Conservation (phyloP, 179 eudicot species). For the Actinidia arguta region DNA sequence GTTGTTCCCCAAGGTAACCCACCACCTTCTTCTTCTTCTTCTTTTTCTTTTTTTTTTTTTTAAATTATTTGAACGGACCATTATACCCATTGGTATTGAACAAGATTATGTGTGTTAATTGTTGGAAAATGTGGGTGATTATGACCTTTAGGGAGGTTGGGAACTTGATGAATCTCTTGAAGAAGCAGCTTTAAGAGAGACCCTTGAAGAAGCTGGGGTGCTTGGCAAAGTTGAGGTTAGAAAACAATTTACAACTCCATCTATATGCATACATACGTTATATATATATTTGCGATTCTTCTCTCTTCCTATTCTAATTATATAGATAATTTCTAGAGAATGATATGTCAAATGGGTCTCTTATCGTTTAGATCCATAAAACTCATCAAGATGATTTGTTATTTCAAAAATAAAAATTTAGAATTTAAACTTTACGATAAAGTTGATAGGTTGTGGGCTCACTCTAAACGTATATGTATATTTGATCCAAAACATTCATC, state of each 20-base stretch:
- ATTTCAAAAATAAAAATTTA: too few relatives aligned
- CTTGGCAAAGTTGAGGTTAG: constrained; percentile 48
- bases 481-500: too few relatives aligned
- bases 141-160: constrained; percentile 53
- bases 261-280: neutral
- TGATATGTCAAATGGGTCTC: too few relatives aligned
- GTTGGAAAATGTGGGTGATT: constrained; percentile 11
- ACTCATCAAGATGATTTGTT: too few relatives aligned
- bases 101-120: neutral
- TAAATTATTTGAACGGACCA: neutral
- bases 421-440: too few relatives aligned
- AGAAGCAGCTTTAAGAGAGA: constrained; percentile 56
- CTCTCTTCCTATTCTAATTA: too few relatives aligned
- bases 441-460: too few relatives aligned
- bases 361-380: too few relatives aligned
- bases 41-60: neutral
- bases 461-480: too few relatives aligned
- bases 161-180: constrained; percentile 55
- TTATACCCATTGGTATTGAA: neutral
- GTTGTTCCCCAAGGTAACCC: constrained; percentile 62
- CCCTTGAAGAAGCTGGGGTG: constrained; percentile 63
- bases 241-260: neutral
- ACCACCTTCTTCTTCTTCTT: neutral
- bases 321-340: too few relatives aligned
- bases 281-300: neutral